Evolutionary conservation across 2,329 filamentous ascomycete genomes (phyloP).

Genomic region (Fonsecaea pedrosoi): DNA sequence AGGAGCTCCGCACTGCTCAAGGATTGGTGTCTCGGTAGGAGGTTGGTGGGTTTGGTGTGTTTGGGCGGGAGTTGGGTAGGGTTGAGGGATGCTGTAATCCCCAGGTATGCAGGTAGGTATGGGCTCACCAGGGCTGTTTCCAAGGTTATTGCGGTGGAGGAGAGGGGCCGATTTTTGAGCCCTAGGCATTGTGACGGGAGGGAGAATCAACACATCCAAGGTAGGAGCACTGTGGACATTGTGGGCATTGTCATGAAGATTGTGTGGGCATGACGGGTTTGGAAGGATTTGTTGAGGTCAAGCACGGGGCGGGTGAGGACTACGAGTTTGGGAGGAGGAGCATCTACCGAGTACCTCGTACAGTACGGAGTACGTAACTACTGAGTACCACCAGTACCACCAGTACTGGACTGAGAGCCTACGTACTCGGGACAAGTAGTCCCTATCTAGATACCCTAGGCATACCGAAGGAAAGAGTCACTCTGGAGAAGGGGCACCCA

Average conservation of each 20-base stretch:
- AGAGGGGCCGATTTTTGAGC: background rate
- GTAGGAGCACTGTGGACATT: background rate
- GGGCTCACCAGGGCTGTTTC: no score
- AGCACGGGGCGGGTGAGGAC: no score
- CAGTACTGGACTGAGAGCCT: no score
- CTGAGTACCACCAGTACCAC: background rate
- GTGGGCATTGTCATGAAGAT: background rate
- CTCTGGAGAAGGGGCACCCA: no score
- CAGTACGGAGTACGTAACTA: no score
- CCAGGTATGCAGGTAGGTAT: background rate
- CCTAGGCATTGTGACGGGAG: background rate
- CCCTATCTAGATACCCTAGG: no score
- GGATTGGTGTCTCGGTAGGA: background rate
- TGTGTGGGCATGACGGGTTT: background rate
- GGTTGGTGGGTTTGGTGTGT: no score
- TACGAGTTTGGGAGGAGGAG: background rate
- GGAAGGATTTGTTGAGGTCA: background rate
- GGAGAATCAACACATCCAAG: no score
- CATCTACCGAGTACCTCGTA: background rate
- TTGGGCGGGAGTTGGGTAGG: background rate
- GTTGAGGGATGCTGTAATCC: constrained; percentile 5
- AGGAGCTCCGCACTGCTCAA: background rate
- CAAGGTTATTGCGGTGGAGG: no score
- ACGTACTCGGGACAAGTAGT: no score
- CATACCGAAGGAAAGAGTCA: no score